Evolutionary conservation across 1,284 basidiomycete genomes (phyloP), one percentile per base, ranked within the genome.

Genomic region (Cryptococcus sp.): DNA sequence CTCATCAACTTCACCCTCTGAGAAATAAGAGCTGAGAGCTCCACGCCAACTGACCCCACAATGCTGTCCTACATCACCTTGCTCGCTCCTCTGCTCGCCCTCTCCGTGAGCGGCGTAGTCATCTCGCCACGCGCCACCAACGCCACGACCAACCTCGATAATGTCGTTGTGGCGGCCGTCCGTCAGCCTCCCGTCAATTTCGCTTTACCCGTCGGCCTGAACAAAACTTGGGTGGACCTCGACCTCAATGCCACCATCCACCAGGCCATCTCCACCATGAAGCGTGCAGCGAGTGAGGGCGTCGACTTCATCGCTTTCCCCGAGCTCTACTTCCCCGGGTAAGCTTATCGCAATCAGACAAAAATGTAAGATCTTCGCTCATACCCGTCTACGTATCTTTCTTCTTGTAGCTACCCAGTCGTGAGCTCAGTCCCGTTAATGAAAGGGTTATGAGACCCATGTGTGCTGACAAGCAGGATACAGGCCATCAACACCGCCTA

Each of bases 241-340:
- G 47, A 58, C 42, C 30, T 58, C 8, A 55, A 51, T 42, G 60
- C 49, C 6, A 62, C 56, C 13, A 54, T 58, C 20, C 27, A 42
- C 17, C 45, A 55, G 30, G 60, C 45, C 7, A 42, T 60, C 47
- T 16, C 48, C 46, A 42, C 58, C 16, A 60, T 63, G 25, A 42
- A 20, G 10, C 27, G 58, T 23, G 62, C 62, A 8, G 58, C 62
- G 3, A 17, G 13, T 0, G 22, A 48, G 1, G 58, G 55, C 13
- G 58, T 58, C 0, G 35, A 27, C 16, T 40, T 63, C 30, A 19
- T 63, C n/a, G 58, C 47, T 0, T 63, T 60, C 22, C 62, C 62
- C 7, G 62, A 60, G 55, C 42, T 45, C 11, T 57, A 52, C 38
- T 52, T 58, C 23, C 50, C 54, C 15, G 53, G 50, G 17, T 53